These are phyloP conservation scores for Selenicereus undatus DNA, from an alignment of 148 eudicot genomes.

Conservation along the genomic window DNA sequence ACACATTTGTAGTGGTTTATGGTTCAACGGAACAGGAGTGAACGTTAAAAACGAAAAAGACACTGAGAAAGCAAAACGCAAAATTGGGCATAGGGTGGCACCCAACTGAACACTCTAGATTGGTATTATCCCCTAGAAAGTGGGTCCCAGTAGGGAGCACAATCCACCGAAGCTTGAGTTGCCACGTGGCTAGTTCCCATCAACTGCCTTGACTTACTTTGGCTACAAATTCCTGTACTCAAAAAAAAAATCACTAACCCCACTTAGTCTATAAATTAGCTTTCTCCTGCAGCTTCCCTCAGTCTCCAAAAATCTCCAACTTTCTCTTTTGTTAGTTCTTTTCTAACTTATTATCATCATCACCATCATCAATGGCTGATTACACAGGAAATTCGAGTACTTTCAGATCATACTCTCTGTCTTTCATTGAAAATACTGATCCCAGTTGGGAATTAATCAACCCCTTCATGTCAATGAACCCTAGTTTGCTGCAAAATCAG, in stretches of 20 bases:
- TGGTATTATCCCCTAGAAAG: neutral
- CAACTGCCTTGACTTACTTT: neutral
- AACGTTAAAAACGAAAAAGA: too few relatives aligned
- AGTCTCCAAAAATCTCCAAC: conserved; percentile 9
- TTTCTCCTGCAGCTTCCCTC: neutral
- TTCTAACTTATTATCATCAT: neutral
- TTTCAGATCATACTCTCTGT: conserved; percentile 18
- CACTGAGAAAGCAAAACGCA: too few relatives aligned
- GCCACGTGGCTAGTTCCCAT: conserved; percentile 36
- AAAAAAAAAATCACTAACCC: conserved; percentile 7
- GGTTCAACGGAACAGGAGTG: too few relatives aligned
- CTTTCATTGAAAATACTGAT: conserved; percentile 40
- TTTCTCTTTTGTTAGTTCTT: neutral
- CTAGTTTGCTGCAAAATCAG: conserved; percentile 14
- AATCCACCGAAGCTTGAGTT: conserved; percentile 30
- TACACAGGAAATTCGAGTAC: conserved; percentile 25
- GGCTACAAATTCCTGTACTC: neutral
- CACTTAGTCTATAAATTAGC: conserved; percentile 14
- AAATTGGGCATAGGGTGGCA: too few relatives aligned
- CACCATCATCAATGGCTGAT: conserved; percentile 33
- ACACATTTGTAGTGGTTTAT: too few relatives aligned
- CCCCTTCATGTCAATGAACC: conserved; percentile 26
- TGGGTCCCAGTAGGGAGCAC: conserved; percentile 29
- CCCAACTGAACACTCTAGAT: neutral
- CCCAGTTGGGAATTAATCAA: conserved; percentile 45